phyloP scores from a whole-genome alignment of 2,329 filamentous ascomycete genomes.

The Epichloe coenophiala region DNA sequence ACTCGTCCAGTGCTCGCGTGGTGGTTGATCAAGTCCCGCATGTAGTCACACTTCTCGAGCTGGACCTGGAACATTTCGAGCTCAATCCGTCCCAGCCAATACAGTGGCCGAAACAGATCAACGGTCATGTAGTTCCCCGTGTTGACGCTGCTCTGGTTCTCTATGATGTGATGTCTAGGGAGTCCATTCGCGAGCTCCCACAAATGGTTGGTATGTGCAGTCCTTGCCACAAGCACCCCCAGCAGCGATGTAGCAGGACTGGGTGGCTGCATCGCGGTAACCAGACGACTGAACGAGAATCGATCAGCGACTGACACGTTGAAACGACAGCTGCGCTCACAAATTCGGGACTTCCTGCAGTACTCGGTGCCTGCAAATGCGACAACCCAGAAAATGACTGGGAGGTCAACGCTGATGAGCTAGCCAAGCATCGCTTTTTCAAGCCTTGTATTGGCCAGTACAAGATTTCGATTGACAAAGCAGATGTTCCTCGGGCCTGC shows the following conservation, averaged over 20 bases:
- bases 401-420: slow-evolving; percentile 54
- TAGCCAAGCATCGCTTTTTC: slow-evolving; percentile 49
- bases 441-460: slow-evolving; percentile 59
- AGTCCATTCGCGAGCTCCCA: slow-evolving; percentile 61
- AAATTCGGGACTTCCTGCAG: slow-evolving; percentile 58
- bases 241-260: background rate
- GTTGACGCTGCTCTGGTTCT: slow-evolving; percentile 76
- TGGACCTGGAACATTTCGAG: slow-evolving; percentile 53
- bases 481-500: slow-evolving; percentile 62
- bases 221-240: slow-evolving; percentile 1
- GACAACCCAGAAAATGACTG: slow-evolving; percentile 59
- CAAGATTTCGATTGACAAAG: slow-evolving; percentile 55
- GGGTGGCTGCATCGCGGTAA: background rate
- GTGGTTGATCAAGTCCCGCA: slow-evolving; percentile 44
- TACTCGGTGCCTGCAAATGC: slow-evolving; percentile 83
- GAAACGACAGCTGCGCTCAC: slow-evolving; percentile 51
- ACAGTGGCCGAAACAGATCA: slow-evolving; percentile 53
- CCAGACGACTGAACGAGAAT: background rate
- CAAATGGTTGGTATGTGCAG: slow-evolving; percentile 54
- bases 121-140: slow-evolving; percentile 56
- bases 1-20: slow-evolving; percentile 42
- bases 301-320: background rate
- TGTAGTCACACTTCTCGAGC: slow-evolving; percentile 48
- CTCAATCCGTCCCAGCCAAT: slow-evolving; percentile 42
- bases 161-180: slow-evolving; percentile 73